phyloP scores from a whole-genome alignment of 208 protist species.

The Wallacemonas rigidus region DNA sequence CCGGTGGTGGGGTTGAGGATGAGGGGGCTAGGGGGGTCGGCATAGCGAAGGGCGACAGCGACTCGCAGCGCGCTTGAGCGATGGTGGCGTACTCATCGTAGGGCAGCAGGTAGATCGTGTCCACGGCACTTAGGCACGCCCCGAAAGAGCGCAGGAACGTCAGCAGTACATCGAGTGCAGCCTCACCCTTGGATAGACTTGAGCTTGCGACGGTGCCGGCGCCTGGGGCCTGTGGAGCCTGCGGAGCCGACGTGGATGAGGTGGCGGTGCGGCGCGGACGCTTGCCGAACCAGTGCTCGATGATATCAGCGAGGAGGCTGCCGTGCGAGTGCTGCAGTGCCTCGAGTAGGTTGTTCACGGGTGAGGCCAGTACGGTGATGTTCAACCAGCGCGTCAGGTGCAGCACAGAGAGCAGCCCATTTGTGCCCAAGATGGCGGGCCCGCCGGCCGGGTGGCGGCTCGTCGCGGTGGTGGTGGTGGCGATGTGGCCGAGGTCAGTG shows the following conservation, averaged over 20 bases:
- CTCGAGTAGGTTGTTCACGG: conserved; percentile 58
- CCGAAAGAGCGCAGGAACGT: conserved; percentile 76
- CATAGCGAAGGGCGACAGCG: background rate
- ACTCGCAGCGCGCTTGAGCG: background rate
- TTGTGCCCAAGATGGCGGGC: background rate
- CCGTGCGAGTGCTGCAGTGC: conserved; percentile 61
- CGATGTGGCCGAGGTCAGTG: background rate
- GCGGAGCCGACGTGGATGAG: background rate
- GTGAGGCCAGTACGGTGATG: conserved; percentile 54
- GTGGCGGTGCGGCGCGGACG: conserved; percentile 26
- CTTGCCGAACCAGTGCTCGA: conserved; percentile 63
- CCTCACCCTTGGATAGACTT: conserved; percentile 25
- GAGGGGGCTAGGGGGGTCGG: too few relatives aligned
- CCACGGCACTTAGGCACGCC: conserved; percentile 73
- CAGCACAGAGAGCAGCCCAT: conserved; percentile 25
- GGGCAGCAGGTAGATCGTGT: conserved; percentile 72
- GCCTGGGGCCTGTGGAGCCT: background rate
- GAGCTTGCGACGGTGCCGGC: background rate
- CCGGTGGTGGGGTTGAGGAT: too few relatives aligned
- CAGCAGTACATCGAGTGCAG: conserved; percentile 57
- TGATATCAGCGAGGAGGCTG: conserved; percentile 65
- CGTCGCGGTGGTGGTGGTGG: background rate
- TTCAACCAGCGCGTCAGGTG: conserved; percentile 81
- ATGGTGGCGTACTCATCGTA: conserved; percentile 71
- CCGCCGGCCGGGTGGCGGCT: conserved; percentile 4